A percentile compares a stretch with the other conserved stretches of the same genome.
Evolutionary conservation across 177 flowering plant species (phyloP).

Genomic region (Vitis hybrid): DNA sequence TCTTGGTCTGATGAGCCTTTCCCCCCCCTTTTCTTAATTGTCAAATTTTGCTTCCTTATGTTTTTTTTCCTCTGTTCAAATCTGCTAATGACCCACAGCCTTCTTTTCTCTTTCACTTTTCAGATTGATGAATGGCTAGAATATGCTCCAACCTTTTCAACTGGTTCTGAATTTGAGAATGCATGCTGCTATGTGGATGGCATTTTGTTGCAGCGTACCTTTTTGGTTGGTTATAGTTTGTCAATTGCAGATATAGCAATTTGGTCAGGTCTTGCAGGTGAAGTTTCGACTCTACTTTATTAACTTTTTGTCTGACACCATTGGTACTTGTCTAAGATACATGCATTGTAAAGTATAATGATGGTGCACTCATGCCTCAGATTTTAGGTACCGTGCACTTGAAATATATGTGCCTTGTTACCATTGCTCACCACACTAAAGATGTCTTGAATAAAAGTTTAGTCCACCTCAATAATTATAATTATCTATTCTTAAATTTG

Average conservation of each 20-base stretch:
- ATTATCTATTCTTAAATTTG: too few species aligned
- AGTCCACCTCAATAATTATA: too few species aligned
- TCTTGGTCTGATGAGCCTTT: not conserved
- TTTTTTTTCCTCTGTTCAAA: too few species aligned
- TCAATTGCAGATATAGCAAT: slow-evolving; percentile 84
- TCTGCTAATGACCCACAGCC: too few species aligned
- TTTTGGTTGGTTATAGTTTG: slow-evolving; percentile 61
- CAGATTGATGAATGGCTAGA: slow-evolving; percentile 91
- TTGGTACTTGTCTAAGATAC: not conserved
- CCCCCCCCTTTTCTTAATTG: too few species aligned
- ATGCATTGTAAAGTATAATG: not conserved
- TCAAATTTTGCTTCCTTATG: too few species aligned
- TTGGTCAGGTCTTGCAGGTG: slow-evolving; percentile 92
- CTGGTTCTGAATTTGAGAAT: slow-evolving; percentile 81
- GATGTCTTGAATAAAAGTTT: too few species aligned
- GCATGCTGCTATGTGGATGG: slow-evolving; percentile 63
- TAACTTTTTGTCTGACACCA: not conserved
- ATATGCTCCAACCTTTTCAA: slow-evolving; percentile 53
- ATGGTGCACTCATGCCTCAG: not conserved
- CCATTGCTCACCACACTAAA: too few species aligned
- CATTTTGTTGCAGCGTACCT: slow-evolving; percentile 51
- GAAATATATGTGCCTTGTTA: too few species aligned
- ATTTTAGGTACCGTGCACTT: too few species aligned
- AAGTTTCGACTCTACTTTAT: not conserved
- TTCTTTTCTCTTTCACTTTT: slow-evolving; percentile 1